Base-by-base conservation (phyloP, 1,284 basidiomycete genomes). In the Ceratobasidium sp. region DNA sequence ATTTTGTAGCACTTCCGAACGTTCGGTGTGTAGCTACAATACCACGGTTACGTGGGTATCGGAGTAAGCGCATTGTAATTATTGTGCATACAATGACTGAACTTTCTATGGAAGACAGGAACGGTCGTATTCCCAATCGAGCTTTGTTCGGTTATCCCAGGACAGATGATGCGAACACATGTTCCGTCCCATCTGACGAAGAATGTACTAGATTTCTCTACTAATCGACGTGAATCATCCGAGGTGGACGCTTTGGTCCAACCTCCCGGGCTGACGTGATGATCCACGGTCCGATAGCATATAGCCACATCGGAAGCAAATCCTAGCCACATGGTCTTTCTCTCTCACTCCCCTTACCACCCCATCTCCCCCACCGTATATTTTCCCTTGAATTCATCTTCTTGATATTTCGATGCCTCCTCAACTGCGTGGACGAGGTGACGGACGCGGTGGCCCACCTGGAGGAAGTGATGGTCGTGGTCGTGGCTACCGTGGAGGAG, bases 81-180 rank as follows among this genome's bases (percentile, higher is more conserved):
- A 17, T 44, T 31, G 27, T 17, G 15, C 4, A 3, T 31, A 4
- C 53, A 31, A 1, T 7, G 8, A 54, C 33, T 62, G 59, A 17
- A 62, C 48, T 5, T n/a, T 24, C 5, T 14, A 1, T 17, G n/a
- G 66, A 57, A 53, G 27, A 27, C 36, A n/a, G 33, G 36, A 41
- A 41, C 41, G 19, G 57, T 57, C 0, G 69, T 57, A 22, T 72
- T 93, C 24, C 91, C 92, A 0, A 79, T 93, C 1, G 92, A 94
- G 79, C 80, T 91, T 0, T 93, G 92, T 78, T 81, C 78, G 0
- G 89, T 94, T 4, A 86, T 86, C 0, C 82, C 86, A 0, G 92
- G 93, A 0, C 92, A 94, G 78, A 89, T 92, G 57, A 90, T 92
- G 88, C 84, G 89, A 53, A 92, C 90, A 78, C 90, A 91, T 77